Evolutionary conservation across 2,329 filamentous ascomycete species (phyloP), one percentile per base, ranked within the genome.

Genomic region (Aaosphaeria pasadenensis): DNA sequence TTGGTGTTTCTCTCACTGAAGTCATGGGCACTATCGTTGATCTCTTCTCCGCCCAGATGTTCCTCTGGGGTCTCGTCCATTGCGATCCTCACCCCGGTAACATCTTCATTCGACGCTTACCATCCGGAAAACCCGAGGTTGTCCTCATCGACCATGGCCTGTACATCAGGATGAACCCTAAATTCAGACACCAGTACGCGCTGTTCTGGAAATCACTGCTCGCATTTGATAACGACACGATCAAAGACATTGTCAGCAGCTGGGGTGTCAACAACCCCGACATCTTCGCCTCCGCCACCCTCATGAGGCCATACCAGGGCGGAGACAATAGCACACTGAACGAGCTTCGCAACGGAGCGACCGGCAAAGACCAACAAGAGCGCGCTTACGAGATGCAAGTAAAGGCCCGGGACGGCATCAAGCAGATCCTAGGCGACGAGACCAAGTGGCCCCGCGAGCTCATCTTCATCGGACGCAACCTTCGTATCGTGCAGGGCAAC

Each of bases 11-110:
- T 6, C 77, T 90, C 30, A 88, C 88, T 63, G 87, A 92, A 50
- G 90, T 96, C 50, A 97, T 97, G 94, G 88, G 87, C 5, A 96
- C 90, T 31, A 96, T 97, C 85, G 83, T 96, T 43, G 92, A 96
- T 67, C 80, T 97, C 32, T 99, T 97, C 76, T 89, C 87, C n/a
- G 91, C 90, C 2, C 92, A 97, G 66, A 97, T 97, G 80, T 99
- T 96, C 77, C 86, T 95, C 55, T 97, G 90, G 89, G 94, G 94
- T 9, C 82, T 89, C 39, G 89, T 97, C 0, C 92, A 99, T 74
- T 96, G 92, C 73, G 94, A 99, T 68, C 94, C 94, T 7, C 94
- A 99, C 65, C 94, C 94, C 1, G 92, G 92, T 30, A 99, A 99
- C 73, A 94, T 97, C 69, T 96, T 99, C 74, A 87, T 97, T 64